These are phyloP conservation scores for Aspergillus amoenus DNA, from an alignment of 2,329 filamentous ascomycete species.

Conservation along the genomic window DNA sequence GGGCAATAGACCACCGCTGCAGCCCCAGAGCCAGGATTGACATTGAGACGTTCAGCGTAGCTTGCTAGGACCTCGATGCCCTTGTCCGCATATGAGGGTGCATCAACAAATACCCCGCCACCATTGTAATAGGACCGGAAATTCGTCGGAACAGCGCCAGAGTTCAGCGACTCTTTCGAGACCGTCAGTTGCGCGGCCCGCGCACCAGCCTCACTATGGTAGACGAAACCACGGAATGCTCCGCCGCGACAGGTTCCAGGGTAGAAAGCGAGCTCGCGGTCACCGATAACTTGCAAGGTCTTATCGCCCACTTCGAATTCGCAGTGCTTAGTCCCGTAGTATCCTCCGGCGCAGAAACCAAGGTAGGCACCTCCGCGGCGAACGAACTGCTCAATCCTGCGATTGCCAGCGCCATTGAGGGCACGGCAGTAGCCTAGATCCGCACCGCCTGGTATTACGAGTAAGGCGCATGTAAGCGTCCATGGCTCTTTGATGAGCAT, in stretches of 20 bases:
- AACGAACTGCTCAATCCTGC: conserved; percentile 79
- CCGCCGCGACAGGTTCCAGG: conserved; percentile 81
- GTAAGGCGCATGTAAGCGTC: conserved; percentile 78
- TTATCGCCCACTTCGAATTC: conserved; percentile 89
- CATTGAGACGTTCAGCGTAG: conserved; percentile 71
- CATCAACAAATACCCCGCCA: conserved; percentile 87
- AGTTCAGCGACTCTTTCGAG: conserved; percentile 57
- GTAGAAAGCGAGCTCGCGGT: conserved; percentile 83
- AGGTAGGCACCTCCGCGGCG: conserved; percentile 81
- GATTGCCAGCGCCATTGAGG: conserved; percentile 85
- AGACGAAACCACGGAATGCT: conserved; percentile 86
- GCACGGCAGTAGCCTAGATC: conserved; percentile 87
- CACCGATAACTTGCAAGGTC: conserved; percentile 79
- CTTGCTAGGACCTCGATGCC: conserved; percentile 80
- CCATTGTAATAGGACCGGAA: conserved; percentile 90
- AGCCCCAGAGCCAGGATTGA: conserved; percentile 70
- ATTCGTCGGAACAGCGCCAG: conserved; percentile 55
- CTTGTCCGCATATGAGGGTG: conserved; percentile 57
- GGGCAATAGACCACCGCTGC: conserved; percentile 83
- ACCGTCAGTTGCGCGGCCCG: conserved; percentile 69
- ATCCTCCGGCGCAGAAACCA: conserved; percentile 91
- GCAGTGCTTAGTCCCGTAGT: conserved; percentile 78
- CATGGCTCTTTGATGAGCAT: conserved; percentile 89
- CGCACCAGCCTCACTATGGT: conserved; percentile 82
- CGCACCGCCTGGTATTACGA: conserved; percentile 92